These are phyloP conservation scores for Penicillium sp. DNA, from an alignment of 2,329 filamentous ascomycete genomes.

Conservation along the genomic window DNA sequence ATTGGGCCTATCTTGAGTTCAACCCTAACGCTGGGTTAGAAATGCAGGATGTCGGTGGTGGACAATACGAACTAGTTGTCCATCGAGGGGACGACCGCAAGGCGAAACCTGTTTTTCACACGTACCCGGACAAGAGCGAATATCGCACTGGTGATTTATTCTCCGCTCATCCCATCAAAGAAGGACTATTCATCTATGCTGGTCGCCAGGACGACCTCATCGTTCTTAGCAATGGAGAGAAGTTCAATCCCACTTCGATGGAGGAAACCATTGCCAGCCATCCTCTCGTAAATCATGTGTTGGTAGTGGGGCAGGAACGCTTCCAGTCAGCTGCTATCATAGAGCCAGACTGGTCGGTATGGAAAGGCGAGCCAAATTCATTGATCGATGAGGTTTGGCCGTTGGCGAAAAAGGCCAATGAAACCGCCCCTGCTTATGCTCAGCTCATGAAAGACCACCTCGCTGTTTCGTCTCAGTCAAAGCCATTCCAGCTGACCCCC, in stretches of 20 bases:
- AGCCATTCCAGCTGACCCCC: conserved; percentile 50
- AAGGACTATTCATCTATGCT: conserved; percentile 40
- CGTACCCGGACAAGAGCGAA: conserved; percentile 35
- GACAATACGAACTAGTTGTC: conserved; percentile 26
- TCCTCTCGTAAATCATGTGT: conserved; percentile 30
- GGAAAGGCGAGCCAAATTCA: neutral
- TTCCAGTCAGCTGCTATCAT: conserved; percentile 42
- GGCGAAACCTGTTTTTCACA: conserved; percentile 32
- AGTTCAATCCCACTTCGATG: conserved; percentile 47
- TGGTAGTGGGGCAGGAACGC: conserved; percentile 39
- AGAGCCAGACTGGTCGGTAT: conserved; percentile 33
- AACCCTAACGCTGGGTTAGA: conserved; percentile 17
- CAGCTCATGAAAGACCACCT: conserved; percentile 48
- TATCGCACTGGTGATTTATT: conserved; percentile 45
- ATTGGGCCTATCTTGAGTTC: conserved; percentile 33
- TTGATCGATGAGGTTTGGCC: conserved; percentile 50
- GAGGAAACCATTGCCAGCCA: conserved; percentile 40
- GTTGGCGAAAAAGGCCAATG: conserved; percentile 48
- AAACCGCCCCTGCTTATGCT: conserved; percentile 41
- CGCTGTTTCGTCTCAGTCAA: conserved; percentile 42
- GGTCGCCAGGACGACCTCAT: conserved; percentile 48
- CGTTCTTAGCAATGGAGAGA: conserved; percentile 47
- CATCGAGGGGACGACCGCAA: conserved; percentile 1
- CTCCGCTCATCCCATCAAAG: conserved; percentile 36
- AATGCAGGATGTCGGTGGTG: conserved; percentile 23